Base-by-base conservation (phyloP, 192 early-diverging fungal species). In the Podila horticola region DNA sequence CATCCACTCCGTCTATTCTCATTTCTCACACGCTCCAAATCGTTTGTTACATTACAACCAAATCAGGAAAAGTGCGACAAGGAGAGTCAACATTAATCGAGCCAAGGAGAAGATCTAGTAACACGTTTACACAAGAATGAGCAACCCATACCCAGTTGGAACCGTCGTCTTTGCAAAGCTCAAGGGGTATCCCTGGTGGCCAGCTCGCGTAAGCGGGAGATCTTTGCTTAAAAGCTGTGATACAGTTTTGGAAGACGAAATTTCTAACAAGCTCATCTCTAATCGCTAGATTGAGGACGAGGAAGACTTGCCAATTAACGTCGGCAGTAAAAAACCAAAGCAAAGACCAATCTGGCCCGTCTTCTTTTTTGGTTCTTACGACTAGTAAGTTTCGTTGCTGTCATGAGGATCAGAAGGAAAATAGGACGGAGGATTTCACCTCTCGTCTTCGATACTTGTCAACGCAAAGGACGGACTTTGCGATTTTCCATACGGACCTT, bases 171-270 rank as follows among this genome's bases (percentile, higher is more conserved):
- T 88, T 76, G 88, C 88, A 60, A 89, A 91, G 60, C 72, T 89
- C 48, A 88, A 87, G 59, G 90, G 90, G 4, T 89, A 84, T 59
- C 88, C 88, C 34, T 89, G 90, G 90, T 89, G 90, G 88, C 90
- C 90, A 5, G 90, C 90, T 58, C 79, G 84, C 68, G 90, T 88
- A 85, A 88, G n/a, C n/a, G n/a, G 84, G 55, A 34, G 31, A 45
- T 45, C 41, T 15, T 3, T 45, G 15, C 41, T 17, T 15, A 12
- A 17, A 17, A 45, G 41, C 15, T 45, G 41, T 12, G 13, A 17
- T 45, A 4, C 2, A 45, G 41, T 4, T 45, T 45, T 17, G 2
- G 3, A 13, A 17, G 15, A 45, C 15, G 15, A 45, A 45, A 45
- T 17, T 12, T 31, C 41, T 45, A 45, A 55, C 4, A 9, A 55